Base-by-base conservation (phyloP, 495 filamentous ascomycete species). In the Evansstolkia leycettana region DNA sequence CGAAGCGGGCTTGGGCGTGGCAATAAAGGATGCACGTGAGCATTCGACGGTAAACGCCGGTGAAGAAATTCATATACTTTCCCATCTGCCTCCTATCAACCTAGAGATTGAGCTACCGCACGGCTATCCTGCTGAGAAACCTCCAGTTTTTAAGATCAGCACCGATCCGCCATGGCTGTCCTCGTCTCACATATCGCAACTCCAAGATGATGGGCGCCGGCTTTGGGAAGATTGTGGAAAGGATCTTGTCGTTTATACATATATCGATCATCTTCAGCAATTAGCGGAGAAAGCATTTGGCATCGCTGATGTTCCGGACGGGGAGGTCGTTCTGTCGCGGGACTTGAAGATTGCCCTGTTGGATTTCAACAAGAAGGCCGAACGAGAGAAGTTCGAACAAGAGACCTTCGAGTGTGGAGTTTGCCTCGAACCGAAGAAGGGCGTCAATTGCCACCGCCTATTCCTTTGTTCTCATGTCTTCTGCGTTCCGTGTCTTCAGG, bases 341-440 rank as follows among this genome's bases (percentile, higher is more conserved):
- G 69, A 76, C 11, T 58, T 85, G 47, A 83, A 83, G 50, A 73
- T 82, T 9, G 65, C 69, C 1, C 60, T 96, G n/a, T 49, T 93
- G 26, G 80, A 85, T 38, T 87, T 81, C 47, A 80, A 94, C 48
- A 76, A 72, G 33, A 73, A 77, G 33, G 76, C 82, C 1, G 78
- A 78, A 43, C 67, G 70, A 11, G 71, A 75, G 15, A 75, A 72
- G 10, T 98, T 95, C 42, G 78, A 88, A 39, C 72, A 76, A 36
- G 82, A 76, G 36, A 94, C 86, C 0, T 95, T 87, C 45, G 78
- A 90, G 28, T 98, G 90, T 46, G 84, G 80, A 0, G 75, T 98
- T 8, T 98, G 90, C 52, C 63, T 92, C 25, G 87, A 95, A 52
- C 86, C 87, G 0, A 95, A 95, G 52, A 95, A 94, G 55, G 90